Evolutionary conservation across 1,139 yeast genomes (phyloP).

Genomic region (Saccharomyces hybrid): DNA sequence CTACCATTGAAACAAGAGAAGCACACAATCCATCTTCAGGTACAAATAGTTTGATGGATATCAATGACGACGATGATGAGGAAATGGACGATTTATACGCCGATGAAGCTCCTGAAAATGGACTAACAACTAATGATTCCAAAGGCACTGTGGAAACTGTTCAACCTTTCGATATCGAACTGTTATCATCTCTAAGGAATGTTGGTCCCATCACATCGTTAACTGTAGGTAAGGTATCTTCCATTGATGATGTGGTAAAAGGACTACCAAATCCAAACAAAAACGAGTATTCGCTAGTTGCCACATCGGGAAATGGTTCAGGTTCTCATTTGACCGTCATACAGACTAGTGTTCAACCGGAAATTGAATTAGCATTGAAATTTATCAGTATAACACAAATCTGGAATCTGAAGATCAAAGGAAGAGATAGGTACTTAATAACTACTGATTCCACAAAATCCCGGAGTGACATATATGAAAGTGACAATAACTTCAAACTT

Average conservation of each 20-base stretch:
- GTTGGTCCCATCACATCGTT: conserved; percentile 73
- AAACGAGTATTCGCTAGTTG: conserved; percentile 58
- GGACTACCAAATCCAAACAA: conserved; percentile 64
- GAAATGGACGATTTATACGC: conserved; percentile 26
- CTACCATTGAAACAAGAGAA: conserved; percentile 24
- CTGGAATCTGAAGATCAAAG: conserved; percentile 50
- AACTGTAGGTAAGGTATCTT: conserved; percentile 52
- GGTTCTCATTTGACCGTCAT: conserved; percentile 54
- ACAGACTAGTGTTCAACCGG: conserved; percentile 58
- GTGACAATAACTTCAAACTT: conserved; percentile 56
- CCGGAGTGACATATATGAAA: conserved; percentile 68
- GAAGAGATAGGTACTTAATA: conserved; percentile 50
- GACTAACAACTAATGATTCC: conserved; percentile 19
- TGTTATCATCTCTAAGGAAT: conserved; percentile 52
- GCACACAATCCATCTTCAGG: conserved; percentile 12
- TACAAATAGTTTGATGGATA: conserved; percentile 9
- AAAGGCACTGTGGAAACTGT: conserved; percentile 27
- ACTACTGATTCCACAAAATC: conserved; percentile 62
- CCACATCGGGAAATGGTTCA: conserved; percentile 58
- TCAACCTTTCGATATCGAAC: conserved; percentile 35
- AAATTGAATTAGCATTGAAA: conserved; percentile 59
- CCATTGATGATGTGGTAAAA: conserved; percentile 48
- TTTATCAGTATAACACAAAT: conserved; percentile 71
- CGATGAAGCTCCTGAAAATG: conserved; percentile 13
- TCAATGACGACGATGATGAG: conserved; percentile 26